Evolutionary conservation across 257 asterid species (phyloP).

Genomic region (Linderniella brevidens): DNA sequence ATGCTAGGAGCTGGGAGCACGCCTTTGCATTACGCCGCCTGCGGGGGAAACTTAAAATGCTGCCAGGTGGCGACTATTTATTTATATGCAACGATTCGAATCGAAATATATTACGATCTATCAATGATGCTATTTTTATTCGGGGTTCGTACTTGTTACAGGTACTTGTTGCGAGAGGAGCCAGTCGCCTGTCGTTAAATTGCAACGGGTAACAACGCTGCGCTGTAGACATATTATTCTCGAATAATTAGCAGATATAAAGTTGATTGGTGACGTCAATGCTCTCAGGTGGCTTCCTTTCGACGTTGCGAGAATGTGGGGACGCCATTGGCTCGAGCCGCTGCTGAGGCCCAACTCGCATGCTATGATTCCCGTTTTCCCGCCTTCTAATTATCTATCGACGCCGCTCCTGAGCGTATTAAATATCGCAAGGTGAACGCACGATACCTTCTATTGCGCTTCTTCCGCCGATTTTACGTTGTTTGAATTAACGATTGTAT

Average conservation of each 20-base stretch:
- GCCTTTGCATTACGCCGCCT: conserved; percentile 96
- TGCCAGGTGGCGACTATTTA: conserved; percentile 76
- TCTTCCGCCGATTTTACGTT: not conserved
- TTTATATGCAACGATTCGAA: too few species aligned
- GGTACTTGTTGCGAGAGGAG: conserved; percentile 87
- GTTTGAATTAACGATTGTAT: not conserved
- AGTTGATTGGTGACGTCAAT: too few species aligned
- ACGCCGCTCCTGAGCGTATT: conserved; percentile 85
- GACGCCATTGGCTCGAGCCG: conserved; percentile 97
- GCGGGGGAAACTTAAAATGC: conserved; percentile 94
- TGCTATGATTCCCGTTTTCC: conserved; percentile 40
- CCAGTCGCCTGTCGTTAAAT: conserved; percentile 75
- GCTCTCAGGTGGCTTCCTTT: conserved; percentile 88
- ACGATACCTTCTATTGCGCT: not conserved
- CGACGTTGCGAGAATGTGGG: conserved; percentile 97
- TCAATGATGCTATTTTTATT: not conserved
- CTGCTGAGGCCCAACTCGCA: conserved; percentile 61
- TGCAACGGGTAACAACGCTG: conserved; percentile 98
- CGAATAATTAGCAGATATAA: too few species aligned
- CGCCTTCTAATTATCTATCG: conserved; percentile 71
- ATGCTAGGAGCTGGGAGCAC: conserved; percentile 99
- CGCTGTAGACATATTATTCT: too few species aligned
- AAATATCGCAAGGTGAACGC: conserved; percentile 70
- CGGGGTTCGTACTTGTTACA: conserved; percentile 14
- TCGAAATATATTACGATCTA: too few species aligned